Conservation (phyloP, 352 stramenopile species). For the Pythium angustatum region DNA sequence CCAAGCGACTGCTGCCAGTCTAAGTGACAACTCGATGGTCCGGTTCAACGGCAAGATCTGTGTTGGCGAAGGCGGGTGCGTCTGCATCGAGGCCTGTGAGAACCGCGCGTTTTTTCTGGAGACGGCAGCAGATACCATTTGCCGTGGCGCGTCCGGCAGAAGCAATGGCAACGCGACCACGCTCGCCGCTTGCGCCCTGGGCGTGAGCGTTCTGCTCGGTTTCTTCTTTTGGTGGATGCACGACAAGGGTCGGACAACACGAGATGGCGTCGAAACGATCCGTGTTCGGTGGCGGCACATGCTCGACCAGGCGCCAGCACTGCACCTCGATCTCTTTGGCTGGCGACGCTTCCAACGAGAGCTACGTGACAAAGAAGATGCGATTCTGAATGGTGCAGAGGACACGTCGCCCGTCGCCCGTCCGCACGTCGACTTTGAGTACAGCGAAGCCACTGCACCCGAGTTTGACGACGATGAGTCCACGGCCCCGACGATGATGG, state of each 20-base stretch:
- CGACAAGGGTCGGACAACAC: no score
- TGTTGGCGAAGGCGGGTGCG: not conserved
- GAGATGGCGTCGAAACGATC: no score
- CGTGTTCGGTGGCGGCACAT: not conserved
- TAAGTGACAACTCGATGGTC: not conserved
- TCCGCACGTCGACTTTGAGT: constrained; percentile 5
- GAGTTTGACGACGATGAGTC: not conserved
- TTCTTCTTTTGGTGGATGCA: not conserved
- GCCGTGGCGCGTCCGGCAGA: no score
- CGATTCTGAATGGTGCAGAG: not conserved
- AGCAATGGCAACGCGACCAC: not conserved
- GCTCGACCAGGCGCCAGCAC: constrained; percentile 1
- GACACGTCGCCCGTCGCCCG: not conserved
- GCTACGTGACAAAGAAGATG: not conserved
- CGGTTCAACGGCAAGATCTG: not conserved
- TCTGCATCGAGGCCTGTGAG: constrained; percentile 12
- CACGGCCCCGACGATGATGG: not conserved
- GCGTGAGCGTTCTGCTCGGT: not conserved
- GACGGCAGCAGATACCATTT: not conserved
- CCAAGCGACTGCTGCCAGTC: no score
- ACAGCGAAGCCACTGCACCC: not conserved
- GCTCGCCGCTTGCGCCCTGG: no score
- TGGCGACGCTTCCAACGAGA: not conserved
- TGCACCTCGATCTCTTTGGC: not conserved
- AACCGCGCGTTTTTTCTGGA: not conserved